phyloP scores from a whole-genome alignment of 225 moss, liverwort and hornwort species.

The Bryoerythrophyllum caledonicum region DNA sequence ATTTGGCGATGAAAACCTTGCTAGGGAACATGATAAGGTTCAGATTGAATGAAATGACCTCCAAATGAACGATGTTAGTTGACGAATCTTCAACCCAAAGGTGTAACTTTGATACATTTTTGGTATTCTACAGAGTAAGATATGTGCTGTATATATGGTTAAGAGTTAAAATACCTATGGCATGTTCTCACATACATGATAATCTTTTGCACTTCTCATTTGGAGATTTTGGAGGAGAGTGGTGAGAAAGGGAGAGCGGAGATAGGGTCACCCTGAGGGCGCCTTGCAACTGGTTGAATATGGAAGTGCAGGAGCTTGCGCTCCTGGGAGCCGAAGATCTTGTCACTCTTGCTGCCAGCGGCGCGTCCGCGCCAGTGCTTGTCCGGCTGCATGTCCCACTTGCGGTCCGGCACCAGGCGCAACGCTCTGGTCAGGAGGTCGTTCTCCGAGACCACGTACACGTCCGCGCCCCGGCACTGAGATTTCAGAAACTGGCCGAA shows the following conservation, averaged over 20 bases:
- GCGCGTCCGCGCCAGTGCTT: conserved; percentile 36
- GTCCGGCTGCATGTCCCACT: conserved; percentile 62
- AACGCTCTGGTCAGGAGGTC: conserved; percentile 59
- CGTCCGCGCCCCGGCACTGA: conserved; percentile 67
- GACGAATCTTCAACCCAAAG: too few relatives aligned
- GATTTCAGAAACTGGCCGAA: conserved; percentile 74
- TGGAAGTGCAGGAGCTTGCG: conserved; percentile 77
- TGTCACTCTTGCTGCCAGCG: conserved; percentile 18
- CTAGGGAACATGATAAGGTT: too few relatives aligned
- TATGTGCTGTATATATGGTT: too few relatives aligned
- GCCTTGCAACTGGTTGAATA: conserved; percentile 43
- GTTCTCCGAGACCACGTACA: conserved; percentile 78
- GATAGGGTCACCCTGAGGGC: conserved; percentile 2
- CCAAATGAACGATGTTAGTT: too few relatives aligned
- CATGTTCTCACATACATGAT: too few relatives aligned
- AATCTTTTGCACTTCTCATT: too few relatives aligned
- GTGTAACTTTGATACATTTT: too few relatives aligned
- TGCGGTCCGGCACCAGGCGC: conserved; percentile 72
- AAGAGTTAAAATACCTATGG: too few relatives aligned
- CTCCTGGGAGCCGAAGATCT: conserved; percentile 69
- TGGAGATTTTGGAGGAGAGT: conserved; percentile 17
- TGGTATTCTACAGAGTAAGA: too few relatives aligned
- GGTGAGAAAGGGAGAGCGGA: conserved; percentile 32
- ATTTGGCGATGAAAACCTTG: too few relatives aligned
- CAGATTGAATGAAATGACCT: too few relatives aligned